Evolutionary conservation across 345 rosid genomes (phyloP), one percentile per base, ranked within the genome.

Genomic region (Carallia brachiata): DNA sequence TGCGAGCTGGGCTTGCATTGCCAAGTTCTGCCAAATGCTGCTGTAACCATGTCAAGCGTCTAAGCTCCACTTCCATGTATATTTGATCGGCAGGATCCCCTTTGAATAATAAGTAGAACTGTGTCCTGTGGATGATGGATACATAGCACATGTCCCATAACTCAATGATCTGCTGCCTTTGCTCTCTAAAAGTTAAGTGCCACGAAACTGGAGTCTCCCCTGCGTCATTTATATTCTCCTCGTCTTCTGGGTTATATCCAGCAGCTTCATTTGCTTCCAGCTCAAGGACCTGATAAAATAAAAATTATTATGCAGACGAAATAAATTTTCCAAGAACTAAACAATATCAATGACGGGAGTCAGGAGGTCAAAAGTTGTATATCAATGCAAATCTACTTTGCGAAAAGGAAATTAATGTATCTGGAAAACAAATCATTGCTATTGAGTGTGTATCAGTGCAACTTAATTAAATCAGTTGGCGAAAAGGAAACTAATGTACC

Each of bases 361-460:
- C 34, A 4, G 34, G 10, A 52, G 32, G 36, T 15, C 36, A 27
- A 27, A 62, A 17, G 17, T 54, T 53, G 23, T n/a, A 6, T 7
- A 55, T n/a, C 60, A 10, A 10, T 56, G 60, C 50, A 56, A 27
- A 27, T 1, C 31, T 16, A 56, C 1, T 56, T 56, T 17, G 1
- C 16, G 23, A 16, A 62, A n/a, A 19, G 40, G n/a, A 64, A 56
- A 31, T 4, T 5, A 48, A 9, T 47, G 18, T 75, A 91, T 97
- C 98, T 94, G 99, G 77, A 94, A 88, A 83, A 96, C 99, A 72
- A 96, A 97, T n/a, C 90, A 89, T 76, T 96, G 99, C 85, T 96
- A 92, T 81, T 96, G 98, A 81, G 34, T 4, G 23, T 12, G 6
- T 7, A 55, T n/a, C 60, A 10, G 28, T 56, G 60, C 50, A 56